These are phyloP conservation scores for Botryosphaeria agaves DNA, from an alignment of 2,329 filamentous ascomycete species.

Conservation along the genomic window DNA sequence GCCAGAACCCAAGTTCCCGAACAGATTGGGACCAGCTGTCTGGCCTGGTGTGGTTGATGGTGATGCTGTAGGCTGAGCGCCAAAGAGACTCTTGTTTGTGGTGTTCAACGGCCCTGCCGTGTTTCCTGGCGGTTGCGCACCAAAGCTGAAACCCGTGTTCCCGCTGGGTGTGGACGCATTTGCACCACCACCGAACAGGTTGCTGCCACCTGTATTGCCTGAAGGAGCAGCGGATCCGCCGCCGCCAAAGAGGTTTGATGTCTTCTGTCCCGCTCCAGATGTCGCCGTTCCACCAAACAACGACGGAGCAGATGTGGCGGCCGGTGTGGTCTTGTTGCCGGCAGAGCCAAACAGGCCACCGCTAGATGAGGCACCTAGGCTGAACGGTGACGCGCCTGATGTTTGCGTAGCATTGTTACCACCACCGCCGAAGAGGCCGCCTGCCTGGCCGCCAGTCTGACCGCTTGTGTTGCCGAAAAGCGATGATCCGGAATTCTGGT, in stretches of 20 bases:
- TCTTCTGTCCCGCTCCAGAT: no score
- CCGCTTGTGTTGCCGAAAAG: no score
- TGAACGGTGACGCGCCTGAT: neutral
- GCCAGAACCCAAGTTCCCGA: neutral
- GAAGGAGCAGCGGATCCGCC: no score
- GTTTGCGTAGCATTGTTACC: no score
- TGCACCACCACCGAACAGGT: neutral
- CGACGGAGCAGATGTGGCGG: neutral
- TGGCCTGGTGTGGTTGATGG: conserved; percentile 1
- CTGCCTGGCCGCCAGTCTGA: no score
- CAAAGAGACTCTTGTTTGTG: no score
- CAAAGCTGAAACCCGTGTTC: neutral
- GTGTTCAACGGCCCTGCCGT: neutral
- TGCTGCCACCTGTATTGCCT: no score
- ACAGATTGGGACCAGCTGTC: neutral
- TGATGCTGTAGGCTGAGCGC: no score
- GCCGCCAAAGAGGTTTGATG: no score
- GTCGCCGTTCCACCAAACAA: no score
- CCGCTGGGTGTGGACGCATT: neutral
- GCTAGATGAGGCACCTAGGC: neutral
- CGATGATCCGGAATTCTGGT: no score
- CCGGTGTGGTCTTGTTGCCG: neutral
- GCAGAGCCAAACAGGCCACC: conserved; percentile 5
- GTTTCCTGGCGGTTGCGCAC: neutral
- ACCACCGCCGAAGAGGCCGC: no score